phyloP scores from a whole-genome alignment of 1,139 yeast species.

The Protomyces gravidus region DNA sequence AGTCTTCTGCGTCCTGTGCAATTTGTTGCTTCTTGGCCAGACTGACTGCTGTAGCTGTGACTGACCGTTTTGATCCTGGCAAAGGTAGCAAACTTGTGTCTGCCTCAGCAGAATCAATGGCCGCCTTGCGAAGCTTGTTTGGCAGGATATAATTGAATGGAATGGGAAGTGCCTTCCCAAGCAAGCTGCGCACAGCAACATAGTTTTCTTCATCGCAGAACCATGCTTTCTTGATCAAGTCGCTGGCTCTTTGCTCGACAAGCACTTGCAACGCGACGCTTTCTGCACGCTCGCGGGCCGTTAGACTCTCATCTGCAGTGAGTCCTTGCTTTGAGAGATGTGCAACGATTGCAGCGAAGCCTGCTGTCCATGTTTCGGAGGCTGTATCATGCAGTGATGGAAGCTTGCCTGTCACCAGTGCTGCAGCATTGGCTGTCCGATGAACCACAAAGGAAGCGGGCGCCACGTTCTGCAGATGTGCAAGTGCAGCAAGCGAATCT shows the following conservation, averaged over 20 bases:
- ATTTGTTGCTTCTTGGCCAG: background rate
- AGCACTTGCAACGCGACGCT: slow-evolving; percentile 11
- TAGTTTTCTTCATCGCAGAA: slow-evolving; percentile 19
- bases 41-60: background rate
- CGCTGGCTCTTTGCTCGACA: slow-evolving; percentile 1
- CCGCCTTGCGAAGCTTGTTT: background rate
- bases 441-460: slow-evolving; percentile 13
- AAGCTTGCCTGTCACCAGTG: slow-evolving; percentile 9
- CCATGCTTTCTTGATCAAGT: background rate
- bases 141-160: slow-evolving; percentile 12
- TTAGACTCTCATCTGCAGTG: slow-evolving; percentile 10
- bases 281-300: slow-evolving; percentile 3
- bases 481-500: slow-evolving; percentile 17
- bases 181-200: background rate
- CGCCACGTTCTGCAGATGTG: slow-evolving; percentile 13
- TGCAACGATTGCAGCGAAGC: slow-evolving; percentile 9
- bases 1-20: background rate
- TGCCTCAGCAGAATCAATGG: background rate
- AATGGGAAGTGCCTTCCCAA: slow-evolving; percentile 2
- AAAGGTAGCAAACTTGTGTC: background rate
- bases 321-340: slow-evolving; percentile 8
- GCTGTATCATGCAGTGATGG: slow-evolving; percentile 15
- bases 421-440: slow-evolving; percentile 4
- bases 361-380: slow-evolving; percentile 12
- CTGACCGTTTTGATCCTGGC: background rate